These are phyloP conservation scores for Thalassiosira livingstoniorum DNA, from an alignment of 352 stramenopile genomes.

Conservation along the genomic window DNA sequence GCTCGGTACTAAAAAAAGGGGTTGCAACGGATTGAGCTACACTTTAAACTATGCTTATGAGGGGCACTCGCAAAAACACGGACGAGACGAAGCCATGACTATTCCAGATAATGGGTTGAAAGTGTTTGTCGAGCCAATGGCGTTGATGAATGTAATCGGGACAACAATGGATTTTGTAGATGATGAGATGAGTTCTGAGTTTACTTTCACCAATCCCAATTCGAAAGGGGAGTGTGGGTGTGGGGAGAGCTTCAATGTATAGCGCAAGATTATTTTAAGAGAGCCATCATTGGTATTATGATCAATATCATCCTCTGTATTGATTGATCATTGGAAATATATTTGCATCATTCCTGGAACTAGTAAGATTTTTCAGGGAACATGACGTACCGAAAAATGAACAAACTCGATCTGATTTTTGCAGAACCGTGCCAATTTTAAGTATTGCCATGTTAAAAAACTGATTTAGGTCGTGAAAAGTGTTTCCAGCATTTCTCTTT, in stretches of 20 bases:
- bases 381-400: no score
- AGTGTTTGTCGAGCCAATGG: constrained; percentile 98
- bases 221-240: constrained; percentile 98
- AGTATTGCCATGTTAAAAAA: no score
- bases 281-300: no score
- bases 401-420: no score
- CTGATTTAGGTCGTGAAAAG: no score
- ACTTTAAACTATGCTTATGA: constrained; percentile 99
- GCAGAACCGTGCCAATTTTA: no score
- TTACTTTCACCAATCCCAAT: constrained; percentile 99
- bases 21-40: constrained; percentile 98
- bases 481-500: no score
- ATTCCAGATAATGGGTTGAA: constrained; percentile 86
- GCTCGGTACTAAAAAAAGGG: constrained; percentile 94
- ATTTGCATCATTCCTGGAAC: no score
- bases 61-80: constrained; percentile 82
- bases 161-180: constrained; percentile 99
- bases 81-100: constrained; percentile 93
- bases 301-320: no score
- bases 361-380: no score
- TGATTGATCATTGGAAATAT: no score
- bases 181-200: constrained; percentile 96
- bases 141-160: constrained; percentile 98
- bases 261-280: no score
- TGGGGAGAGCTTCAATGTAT: constrained; percentile 99